phyloP scores from a whole-genome alignment of 1,139 yeast species.

The Candida sanyaensis region DNA sequence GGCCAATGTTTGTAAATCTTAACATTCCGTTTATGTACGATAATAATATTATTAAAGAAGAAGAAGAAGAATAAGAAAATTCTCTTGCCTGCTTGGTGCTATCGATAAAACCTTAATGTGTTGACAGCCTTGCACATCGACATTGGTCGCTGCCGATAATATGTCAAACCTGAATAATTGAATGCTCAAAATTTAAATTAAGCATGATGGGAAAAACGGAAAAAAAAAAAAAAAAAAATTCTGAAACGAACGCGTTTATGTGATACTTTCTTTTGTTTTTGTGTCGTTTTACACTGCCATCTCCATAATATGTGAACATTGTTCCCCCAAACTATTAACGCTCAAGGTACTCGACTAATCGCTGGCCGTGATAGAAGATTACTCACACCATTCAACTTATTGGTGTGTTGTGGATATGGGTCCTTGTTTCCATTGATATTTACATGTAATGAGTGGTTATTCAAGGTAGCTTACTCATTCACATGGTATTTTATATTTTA shows the following conservation, averaged over 20 bases:
- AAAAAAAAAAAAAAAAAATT: not conserved
- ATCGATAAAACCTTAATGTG: not conserved
- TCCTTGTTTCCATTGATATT: slow-evolving; percentile 86
- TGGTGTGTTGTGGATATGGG: slow-evolving; percentile 81
- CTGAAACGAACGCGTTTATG: not conserved
- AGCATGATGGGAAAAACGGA: not conserved
- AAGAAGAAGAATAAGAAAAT: not conserved
- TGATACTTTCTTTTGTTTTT: not conserved
- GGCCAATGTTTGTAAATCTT: not conserved
- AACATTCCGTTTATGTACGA: not conserved
- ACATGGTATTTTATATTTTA: slow-evolving; percentile 84
- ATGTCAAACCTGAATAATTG: not conserved
- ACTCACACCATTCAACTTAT: slow-evolving; percentile 63
- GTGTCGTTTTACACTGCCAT: too few species aligned
- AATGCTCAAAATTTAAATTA: too few species aligned
- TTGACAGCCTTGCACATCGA: not conserved
- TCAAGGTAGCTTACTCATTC: slow-evolving; percentile 77
- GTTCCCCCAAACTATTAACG: too few species aligned
- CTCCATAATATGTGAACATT: not conserved
- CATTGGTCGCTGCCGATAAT: not conserved
- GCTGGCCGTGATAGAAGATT: slow-evolving; percentile 72
- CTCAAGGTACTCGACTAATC: too few species aligned
- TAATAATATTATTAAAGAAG: too few species aligned
- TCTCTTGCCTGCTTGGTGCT: not conserved
- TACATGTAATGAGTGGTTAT: slow-evolving; percentile 76